Evolutionary conservation across 306 rosid species (phyloP).

Genomic region (Spatholobus suberectus): DNA sequence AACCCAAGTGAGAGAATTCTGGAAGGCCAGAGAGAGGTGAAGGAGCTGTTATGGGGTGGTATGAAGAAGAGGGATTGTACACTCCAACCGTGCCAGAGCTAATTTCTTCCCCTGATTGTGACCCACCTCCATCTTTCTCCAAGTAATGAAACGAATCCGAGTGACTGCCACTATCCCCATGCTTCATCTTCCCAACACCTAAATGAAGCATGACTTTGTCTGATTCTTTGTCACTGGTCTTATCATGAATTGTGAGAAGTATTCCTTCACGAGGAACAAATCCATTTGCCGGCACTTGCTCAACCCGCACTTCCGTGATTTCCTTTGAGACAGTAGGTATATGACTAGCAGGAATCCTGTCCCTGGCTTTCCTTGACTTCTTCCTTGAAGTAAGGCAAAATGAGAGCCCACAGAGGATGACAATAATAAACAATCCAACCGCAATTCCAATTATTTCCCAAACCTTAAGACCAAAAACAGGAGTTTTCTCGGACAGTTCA

Average conservation of each 20-base stretch:
- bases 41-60: slow-evolving; percentile 64
- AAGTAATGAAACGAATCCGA: slow-evolving; percentile 71
- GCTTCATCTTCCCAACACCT: slow-evolving; percentile 68
- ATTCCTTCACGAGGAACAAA: slow-evolving; percentile 87
- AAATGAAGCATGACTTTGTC: slow-evolving; percentile 84
- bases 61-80: slow-evolving; percentile 61
- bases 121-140: slow-evolving; percentile 60
- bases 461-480: slow-evolving; percentile 66
- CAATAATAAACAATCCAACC: slow-evolving; percentile 72
- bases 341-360: slow-evolving; percentile 60
- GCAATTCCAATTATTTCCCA: slow-evolving; percentile 90
- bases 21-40: slow-evolving; percentile 78
- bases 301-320: slow-evolving; percentile 86
- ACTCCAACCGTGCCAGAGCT: slow-evolving; percentile 64
- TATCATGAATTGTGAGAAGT: slow-evolving; percentile 84
- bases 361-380: slow-evolving; percentile 65
- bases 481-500: slow-evolving; percentile 64
- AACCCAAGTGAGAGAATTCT: slow-evolving; percentile 87
- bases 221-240: slow-evolving; percentile 75
- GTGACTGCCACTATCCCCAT: slow-evolving; percentile 67
- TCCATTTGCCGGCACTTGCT: slow-evolving; percentile 72
- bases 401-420: slow-evolving; percentile 69
- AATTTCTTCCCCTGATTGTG: slow-evolving; percentile 70
- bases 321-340: slow-evolving; percentile 91
- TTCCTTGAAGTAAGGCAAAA: slow-evolving; percentile 72